phyloP scores from a whole-genome alignment of 495 filamentous ascomycete species.

The Parmelia sp. region DNA sequence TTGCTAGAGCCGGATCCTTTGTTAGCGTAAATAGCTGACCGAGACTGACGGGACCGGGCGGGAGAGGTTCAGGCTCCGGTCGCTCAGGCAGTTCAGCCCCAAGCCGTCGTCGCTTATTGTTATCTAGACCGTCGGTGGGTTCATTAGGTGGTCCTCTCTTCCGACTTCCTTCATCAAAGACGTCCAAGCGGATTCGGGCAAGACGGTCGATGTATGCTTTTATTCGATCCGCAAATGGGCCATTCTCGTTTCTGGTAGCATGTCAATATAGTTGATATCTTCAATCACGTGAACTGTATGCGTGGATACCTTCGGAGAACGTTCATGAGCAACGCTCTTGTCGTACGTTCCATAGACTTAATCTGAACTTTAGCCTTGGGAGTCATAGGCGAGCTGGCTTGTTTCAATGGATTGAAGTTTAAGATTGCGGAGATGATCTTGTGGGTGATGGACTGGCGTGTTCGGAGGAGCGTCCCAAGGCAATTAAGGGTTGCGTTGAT shows the following conservation, averaged over 20 bases:
- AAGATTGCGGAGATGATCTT: conserved; percentile 79
- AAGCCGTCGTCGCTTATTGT: conserved; percentile 62
- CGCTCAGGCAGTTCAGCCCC: conserved; percentile 47
- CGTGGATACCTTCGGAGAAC: conserved; percentile 63
- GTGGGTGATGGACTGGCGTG: conserved; percentile 69
- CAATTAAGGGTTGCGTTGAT: conserved; percentile 89
- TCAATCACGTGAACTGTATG: background rate
- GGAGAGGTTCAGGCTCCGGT: conserved; percentile 57
- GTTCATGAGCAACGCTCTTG: conserved; percentile 72
- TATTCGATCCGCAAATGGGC: conserved; percentile 62
- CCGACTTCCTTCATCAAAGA: conserved; percentile 66
- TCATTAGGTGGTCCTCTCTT: conserved; percentile 68
- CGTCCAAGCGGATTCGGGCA: conserved; percentile 63
- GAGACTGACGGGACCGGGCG: conserved; percentile 66
- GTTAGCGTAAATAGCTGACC: conserved; percentile 81
- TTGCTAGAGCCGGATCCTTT: conserved; percentile 60
- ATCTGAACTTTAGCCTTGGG: conserved; percentile 71
- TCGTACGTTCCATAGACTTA: conserved; percentile 91
- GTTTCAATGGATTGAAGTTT: conserved; percentile 85
- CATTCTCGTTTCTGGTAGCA: conserved; percentile 56
- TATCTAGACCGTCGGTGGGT: conserved; percentile 61
- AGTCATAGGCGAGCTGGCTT: conserved; percentile 68
- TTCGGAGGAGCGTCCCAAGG: conserved; percentile 70
- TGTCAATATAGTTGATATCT: conserved; percentile 16
- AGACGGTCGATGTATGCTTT: conserved; percentile 76